phyloP scores from a whole-genome alignment of 2,329 filamentous ascomycete species.

The Leptosphaerulina australis region DNA sequence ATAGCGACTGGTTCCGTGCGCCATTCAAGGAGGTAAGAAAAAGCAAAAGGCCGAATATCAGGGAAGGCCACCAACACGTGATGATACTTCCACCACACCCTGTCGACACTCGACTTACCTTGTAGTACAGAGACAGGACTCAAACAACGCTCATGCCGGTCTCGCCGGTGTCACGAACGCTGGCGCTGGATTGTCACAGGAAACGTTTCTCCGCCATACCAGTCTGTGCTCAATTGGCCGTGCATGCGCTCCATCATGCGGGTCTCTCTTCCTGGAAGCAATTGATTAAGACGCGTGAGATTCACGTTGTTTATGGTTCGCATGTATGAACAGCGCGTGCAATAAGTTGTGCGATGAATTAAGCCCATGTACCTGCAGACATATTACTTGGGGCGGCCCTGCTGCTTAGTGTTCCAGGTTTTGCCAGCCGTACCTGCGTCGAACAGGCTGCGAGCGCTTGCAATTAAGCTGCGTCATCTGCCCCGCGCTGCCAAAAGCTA shows the following conservation, averaged over 20 bases:
- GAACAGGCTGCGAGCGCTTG: not conserved
- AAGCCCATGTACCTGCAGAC: conserved; percentile 4
- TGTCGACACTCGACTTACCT: not conserved
- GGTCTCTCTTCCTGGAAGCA: not conserved
- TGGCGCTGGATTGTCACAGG: not conserved
- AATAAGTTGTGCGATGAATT: too few relatives aligned
- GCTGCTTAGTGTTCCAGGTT: not conserved
- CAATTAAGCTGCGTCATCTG: conserved; percentile 2
- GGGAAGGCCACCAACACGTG: conserved; percentile 3
- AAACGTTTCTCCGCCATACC: conserved; percentile 4
- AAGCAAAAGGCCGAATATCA: too few relatives aligned
- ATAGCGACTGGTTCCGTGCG: conserved; percentile 17
- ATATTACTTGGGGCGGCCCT: conserved; percentile 11
- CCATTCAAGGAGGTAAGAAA: too few relatives aligned
- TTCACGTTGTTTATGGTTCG: not conserved
- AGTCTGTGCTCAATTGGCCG: conserved; percentile 8
- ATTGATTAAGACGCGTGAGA: conserved; percentile 2
- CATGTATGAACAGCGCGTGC: conserved; percentile 7
- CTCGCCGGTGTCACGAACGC: conserved; percentile 15
- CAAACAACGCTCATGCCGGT: not conserved
- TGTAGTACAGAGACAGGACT: conserved; percentile 4
- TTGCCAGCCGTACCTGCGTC: conserved; percentile 12
- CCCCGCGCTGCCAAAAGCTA: not conserved
- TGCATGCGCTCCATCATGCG: conserved; percentile 13
- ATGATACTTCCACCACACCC: not conserved